Conservation (phyloP, 2,329 filamentous ascomycete genomes). For the Penicillium thymicola region DNA sequence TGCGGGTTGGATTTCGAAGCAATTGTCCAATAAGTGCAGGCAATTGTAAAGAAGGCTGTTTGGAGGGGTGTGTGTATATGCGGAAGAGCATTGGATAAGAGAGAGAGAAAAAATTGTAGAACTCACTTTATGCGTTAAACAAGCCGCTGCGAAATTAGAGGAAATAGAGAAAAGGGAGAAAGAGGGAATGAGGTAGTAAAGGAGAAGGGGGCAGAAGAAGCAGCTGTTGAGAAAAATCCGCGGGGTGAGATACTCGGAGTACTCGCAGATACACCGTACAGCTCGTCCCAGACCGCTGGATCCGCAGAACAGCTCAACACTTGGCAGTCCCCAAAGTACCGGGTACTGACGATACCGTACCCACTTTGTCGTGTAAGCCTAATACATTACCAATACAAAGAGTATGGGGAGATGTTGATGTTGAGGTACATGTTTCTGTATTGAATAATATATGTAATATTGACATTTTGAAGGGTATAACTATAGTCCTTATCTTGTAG, state of each 20-base stretch:
- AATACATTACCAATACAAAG: neutral
- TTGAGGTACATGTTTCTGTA: neutral
- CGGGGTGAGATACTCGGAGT: constrained; percentile 18
- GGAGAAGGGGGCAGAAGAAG: constrained; percentile 8
- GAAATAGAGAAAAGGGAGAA: constrained; percentile 15
- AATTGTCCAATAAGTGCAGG: neutral
- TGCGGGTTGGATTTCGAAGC: neutral
- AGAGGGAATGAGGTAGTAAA: constrained; percentile 23
- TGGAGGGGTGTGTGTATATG: neutral
- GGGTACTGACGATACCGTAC: constrained; percentile 19
- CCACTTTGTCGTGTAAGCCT: neutral
- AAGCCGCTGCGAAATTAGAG: constrained; percentile 16
- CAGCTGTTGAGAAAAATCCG: constrained; percentile 28
- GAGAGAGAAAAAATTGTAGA: neutral
- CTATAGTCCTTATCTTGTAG: neutral
- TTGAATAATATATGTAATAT: neutral
- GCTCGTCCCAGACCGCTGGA: constrained; percentile 19
- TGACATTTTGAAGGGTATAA: neutral
- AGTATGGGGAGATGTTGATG: neutral
- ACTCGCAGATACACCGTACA: constrained; percentile 30
- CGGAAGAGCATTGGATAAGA: constrained; percentile 11
- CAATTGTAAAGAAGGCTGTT: neutral
- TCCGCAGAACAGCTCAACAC: constrained; percentile 16
- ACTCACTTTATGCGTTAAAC: constrained; percentile 23
- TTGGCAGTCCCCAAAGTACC: constrained; percentile 24